These are phyloP conservation scores for Lactarius hatsudake DNA, from an alignment of 768 basidiomycete genomes.

Conservation along the genomic window DNA sequence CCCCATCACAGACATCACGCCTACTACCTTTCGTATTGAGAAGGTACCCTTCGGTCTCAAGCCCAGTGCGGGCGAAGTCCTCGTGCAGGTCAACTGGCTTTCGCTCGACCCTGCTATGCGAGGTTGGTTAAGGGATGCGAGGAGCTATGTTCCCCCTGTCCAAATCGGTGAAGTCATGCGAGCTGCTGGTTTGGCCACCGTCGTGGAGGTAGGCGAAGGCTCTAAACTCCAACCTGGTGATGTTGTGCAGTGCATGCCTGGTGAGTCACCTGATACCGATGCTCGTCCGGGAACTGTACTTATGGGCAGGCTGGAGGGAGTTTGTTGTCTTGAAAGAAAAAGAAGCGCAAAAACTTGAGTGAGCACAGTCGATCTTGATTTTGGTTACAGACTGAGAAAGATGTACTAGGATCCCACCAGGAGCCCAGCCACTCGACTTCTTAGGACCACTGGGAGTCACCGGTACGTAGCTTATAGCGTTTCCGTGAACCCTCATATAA, in stretches of 20 bases:
- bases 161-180: conserved; percentile 61
- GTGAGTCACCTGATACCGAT: conserved; percentile 40
- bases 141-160: conserved; percentile 59
- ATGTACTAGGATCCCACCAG: conserved; percentile 49
- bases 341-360: conserved; percentile 54
- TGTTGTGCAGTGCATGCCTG: conserved; percentile 57
- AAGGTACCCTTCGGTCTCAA: conserved; percentile 51
- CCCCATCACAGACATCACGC: conserved; percentile 63
- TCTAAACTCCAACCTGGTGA: conserved; percentile 63
- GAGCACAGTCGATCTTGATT: conserved; percentile 29
- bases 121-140: conserved; percentile 68
- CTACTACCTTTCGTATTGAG: conserved; percentile 71
- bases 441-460: conserved; percentile 72
- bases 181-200: conserved; percentile 59
- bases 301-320: conserved; percentile 67
- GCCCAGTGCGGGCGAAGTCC: conserved; percentile 50
- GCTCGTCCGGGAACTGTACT: neutral
- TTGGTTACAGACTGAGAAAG: neutral
- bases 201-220: conserved; percentile 56
- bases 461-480: conserved; percentile 43
- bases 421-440: conserved; percentile 69
- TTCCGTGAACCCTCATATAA: neutral
- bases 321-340: conserved; percentile 62
- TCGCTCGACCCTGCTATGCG: conserved; percentile 92
- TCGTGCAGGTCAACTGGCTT: conserved; percentile 76